These are phyloP conservation scores for Clarireedia monteithiana DNA, from an alignment of 2,329 filamentous ascomycete genomes.

Conservation along the genomic window DNA sequence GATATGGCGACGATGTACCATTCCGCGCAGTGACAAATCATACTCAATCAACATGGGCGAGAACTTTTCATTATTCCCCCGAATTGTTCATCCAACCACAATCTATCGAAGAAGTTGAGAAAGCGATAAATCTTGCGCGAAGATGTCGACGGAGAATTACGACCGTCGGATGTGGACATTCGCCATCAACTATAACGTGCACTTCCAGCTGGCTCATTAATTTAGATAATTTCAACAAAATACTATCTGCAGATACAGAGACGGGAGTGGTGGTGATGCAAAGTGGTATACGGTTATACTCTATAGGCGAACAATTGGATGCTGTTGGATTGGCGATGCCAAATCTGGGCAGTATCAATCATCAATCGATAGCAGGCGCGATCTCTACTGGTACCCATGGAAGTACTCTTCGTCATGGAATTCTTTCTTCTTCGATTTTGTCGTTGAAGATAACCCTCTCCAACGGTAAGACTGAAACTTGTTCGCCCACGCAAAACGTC, in stretches of 20 bases:
- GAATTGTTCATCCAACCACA: conserved; percentile 87
- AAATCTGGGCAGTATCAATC: conserved; percentile 90
- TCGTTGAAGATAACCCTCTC: conserved; percentile 74
- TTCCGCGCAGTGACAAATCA: conserved; percentile 70
- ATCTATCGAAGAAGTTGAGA: conserved; percentile 72
- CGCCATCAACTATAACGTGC: conserved; percentile 84
- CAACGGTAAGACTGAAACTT: conserved; percentile 66
- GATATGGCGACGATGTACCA: conserved; percentile 54
- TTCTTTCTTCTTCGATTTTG: conserved; percentile 72
- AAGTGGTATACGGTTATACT: conserved; percentile 77
- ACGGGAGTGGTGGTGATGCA: conserved; percentile 67
- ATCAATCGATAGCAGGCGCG: conserved; percentile 86
- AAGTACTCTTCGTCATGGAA: conserved; percentile 73
- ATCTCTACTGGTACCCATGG: conserved; percentile 93
- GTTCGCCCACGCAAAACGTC: conserved; percentile 57
- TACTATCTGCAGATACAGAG: conserved; percentile 61
- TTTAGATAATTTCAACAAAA: conserved; percentile 70
- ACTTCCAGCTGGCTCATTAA: conserved; percentile 94
- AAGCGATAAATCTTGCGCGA: conserved; percentile 72
- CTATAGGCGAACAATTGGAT: conserved; percentile 67
- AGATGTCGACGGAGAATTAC: conserved; percentile 74
- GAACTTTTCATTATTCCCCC: conserved; percentile 80
- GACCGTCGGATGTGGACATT: conserved; percentile 85
- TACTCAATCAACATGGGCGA: conserved; percentile 87
- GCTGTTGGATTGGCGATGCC: conserved; percentile 74